Conservation (phyloP, 306 rosid genomes). For the Leucaena leucocephala region DNA sequence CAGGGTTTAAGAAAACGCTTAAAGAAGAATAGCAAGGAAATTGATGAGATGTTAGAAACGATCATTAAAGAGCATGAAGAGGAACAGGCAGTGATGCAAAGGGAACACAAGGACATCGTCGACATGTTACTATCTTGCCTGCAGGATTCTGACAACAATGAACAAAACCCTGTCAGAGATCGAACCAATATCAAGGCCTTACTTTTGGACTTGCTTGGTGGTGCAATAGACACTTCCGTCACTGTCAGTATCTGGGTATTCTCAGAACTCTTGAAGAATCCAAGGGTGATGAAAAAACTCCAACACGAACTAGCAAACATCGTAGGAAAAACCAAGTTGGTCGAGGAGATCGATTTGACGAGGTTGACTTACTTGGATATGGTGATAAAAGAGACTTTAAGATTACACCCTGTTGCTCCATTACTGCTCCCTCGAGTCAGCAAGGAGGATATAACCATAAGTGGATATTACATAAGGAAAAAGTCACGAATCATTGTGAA, state of each 20-base stretch:
- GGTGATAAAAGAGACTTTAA: neutral
- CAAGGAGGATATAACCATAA: neutral
- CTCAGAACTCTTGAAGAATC: neutral
- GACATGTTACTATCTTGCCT: constrained; percentile 37
- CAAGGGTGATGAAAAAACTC: neutral
- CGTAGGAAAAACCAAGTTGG: neutral
- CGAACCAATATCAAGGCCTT: constrained; percentile 49
- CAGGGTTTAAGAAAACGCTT: constrained; percentile 39
- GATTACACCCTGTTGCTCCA: neutral
- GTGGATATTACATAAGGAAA: neutral
- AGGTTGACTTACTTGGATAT: neutral
- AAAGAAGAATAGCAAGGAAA: constrained; percentile 26
- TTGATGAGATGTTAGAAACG: constrained; percentile 40
- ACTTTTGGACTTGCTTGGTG: constrained; percentile 38
- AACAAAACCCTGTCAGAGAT: constrained; percentile 20
- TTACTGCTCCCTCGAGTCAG: neutral
- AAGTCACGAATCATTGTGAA: neutral
- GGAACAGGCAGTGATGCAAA: neutral
- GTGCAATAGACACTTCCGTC: constrained; percentile 33
- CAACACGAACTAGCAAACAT: neutral
- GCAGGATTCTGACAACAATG: constrained; percentile 35
- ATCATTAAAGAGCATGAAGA: constrained; percentile 44
- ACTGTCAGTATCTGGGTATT: constrained; percentile 23
- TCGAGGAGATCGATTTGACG: neutral
- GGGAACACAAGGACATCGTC: constrained; percentile 28